Conservation (phyloP, 1,139 yeast genomes). For the Hyphopichia khmerensis region DNA sequence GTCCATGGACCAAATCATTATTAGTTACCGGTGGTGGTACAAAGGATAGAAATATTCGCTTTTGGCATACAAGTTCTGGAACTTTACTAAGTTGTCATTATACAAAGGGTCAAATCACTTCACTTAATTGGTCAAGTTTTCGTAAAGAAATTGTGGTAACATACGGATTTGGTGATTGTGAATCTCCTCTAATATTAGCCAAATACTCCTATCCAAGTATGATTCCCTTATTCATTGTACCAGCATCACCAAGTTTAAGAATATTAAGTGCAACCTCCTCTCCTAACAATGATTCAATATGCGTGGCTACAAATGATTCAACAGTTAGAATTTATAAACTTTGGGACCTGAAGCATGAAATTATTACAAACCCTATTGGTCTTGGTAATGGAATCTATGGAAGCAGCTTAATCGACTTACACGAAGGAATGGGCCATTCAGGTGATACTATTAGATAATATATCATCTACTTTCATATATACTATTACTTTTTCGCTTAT, state of each 20-base stretch:
- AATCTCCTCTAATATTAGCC: slow-evolving; percentile 45
- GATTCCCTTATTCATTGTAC: slow-evolving; percentile 48
- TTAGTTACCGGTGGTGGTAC: slow-evolving; percentile 48
- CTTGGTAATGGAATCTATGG: slow-evolving; percentile 39
- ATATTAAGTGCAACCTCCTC: slow-evolving; percentile 66
- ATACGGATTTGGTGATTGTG: slow-evolving; percentile 69
- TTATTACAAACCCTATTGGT: neutral
- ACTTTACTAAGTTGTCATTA: slow-evolving; percentile 54
- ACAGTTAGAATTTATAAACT: slow-evolving; percentile 70
- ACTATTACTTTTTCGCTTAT: no score
- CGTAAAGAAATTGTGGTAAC: slow-evolving; percentile 70
- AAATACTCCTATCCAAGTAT: slow-evolving; percentile 69
- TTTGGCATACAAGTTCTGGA: slow-evolving; percentile 84
- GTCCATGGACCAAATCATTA: slow-evolving; percentile 44
- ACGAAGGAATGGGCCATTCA: slow-evolving; percentile 48
- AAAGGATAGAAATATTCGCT: slow-evolving; percentile 50
- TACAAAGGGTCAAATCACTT: slow-evolving; percentile 75
- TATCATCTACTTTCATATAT: no score
- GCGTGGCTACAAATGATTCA: slow-evolving; percentile 76
- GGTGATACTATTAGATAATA: slow-evolving; percentile 17
- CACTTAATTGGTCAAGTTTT: slow-evolving; percentile 70
- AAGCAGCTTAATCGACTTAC: slow-evolving; percentile 56
- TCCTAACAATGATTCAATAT: slow-evolving; percentile 58
- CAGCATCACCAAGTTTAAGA: slow-evolving; percentile 53
- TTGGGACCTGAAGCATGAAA: slow-evolving; percentile 51